Conservation (phyloP, 1,284 basidiomycete species). For the Ustilago bromivora region DNA sequence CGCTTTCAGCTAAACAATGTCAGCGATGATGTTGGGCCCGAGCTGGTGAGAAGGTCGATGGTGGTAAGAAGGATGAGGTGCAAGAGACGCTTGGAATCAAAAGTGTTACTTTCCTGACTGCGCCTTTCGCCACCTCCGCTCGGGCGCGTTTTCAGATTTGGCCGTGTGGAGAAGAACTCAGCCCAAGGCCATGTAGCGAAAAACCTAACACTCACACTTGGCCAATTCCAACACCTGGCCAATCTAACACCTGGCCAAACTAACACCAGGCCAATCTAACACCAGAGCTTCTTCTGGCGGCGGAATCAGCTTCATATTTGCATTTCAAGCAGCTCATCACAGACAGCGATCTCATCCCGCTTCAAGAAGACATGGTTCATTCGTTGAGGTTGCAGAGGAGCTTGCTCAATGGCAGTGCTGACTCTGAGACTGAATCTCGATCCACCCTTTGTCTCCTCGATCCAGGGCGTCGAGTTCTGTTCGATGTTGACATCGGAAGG, state of each 20-base stretch:
- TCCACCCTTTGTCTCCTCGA: slow-evolving; percentile 43
- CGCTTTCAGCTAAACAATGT: not conserved
- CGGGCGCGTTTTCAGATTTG: slow-evolving; percentile 13
- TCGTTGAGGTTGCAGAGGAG: not conserved
- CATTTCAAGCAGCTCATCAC: no score
- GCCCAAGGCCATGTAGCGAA: not conserved
- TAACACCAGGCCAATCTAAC: no score
- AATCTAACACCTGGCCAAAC: no score
- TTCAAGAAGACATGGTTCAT: no score
- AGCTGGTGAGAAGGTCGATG: slow-evolving; percentile 7
- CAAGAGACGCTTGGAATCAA: slow-evolving; percentile 12
- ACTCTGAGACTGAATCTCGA: slow-evolving; percentile 39
- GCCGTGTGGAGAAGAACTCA: slow-evolving; percentile 20
- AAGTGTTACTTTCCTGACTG: slow-evolving; percentile 40
- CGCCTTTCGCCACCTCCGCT: slow-evolving; percentile 37
- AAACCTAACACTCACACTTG: no score
- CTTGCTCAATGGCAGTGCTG: slow-evolving; percentile 32
- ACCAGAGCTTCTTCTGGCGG: no score
- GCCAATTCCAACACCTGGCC: no score
- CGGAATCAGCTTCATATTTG: no score
- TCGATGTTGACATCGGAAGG: no score
- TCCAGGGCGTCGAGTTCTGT: slow-evolving; percentile 42
- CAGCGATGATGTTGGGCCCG: not conserved
- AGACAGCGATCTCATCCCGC: no score
- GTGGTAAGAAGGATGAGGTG: slow-evolving; percentile 5